A percentile compares a stretch with the other conserved stretches of the same genome.
These are phyloP conservation scores for Polytrichum formosum DNA, from an alignment of 225 moss, liverwort and hornwort species.

Conservation along the genomic window DNA sequence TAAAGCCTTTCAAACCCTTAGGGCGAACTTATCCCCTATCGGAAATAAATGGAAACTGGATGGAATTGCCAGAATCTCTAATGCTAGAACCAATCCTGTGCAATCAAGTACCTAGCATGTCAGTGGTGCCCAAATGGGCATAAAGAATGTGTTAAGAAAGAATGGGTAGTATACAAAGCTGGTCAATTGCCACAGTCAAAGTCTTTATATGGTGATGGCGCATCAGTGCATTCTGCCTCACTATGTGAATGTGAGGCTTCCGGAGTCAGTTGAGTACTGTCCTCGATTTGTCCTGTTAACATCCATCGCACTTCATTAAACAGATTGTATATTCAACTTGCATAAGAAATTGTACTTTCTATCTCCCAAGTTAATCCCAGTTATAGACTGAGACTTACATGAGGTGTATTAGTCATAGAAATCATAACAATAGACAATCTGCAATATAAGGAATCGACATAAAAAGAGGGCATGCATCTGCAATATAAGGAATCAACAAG, in stretches of 20 bases:
- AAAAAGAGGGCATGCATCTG: too few species aligned
- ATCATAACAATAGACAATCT: too few species aligned
- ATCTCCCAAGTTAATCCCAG: too few species aligned
- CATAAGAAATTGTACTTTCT: too few species aligned
- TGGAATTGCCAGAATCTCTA: too few species aligned
- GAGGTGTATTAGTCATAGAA: too few species aligned
- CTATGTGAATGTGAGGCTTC: conserved; percentile 61
- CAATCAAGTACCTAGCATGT: background rate
- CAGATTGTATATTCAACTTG: background rate
- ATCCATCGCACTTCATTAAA: conserved; percentile 7
- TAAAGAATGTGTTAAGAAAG: conserved; percentile 15
- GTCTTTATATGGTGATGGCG: conserved; percentile 78
- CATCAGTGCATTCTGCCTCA: conserved; percentile 75
- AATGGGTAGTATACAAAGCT: conserved; percentile 31
- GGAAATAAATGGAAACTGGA: background rate
- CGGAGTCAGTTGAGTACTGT: conserved; percentile 26
- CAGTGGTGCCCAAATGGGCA: conserved; percentile 6
- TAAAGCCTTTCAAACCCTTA: too few species aligned
- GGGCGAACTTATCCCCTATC: background rate
- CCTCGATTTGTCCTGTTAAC: conserved; percentile 32
- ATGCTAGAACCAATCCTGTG: background rate
- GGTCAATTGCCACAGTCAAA: conserved; percentile 39
- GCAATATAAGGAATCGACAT: too few species aligned
- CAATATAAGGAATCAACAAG: too few species aligned
- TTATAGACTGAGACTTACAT: too few species aligned